Evolutionary conservation across 1,284 basidiomycete genomes (phyloP), one percentile per base, ranked within the genome.

Genomic region (Sanguinoderma infundibulare): DNA sequence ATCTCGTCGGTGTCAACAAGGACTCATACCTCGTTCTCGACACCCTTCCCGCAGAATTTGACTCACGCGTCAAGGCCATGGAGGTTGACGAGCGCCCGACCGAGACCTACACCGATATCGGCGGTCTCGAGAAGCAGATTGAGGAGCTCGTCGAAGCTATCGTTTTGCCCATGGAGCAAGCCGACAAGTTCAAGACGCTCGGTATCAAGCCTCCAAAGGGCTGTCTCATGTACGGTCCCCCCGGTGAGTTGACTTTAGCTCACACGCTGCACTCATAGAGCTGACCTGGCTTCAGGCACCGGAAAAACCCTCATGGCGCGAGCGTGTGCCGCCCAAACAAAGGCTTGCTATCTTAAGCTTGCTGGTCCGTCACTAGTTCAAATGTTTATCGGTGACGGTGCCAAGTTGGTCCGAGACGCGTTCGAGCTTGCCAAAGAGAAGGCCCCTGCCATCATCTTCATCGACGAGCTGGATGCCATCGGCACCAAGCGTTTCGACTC

Each of bases 1-100:
- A 98, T 78, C 85, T 99, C 59, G 98, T 99, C 70, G 97, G 97
- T 66, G 97, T 99, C 55, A 99, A 99, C 83, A 99, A 99, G 78
- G 97, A 99, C 76, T 98, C 95, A n/a, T 99, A 99, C 74, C 87
- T 99, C 64, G 87, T 99, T 47, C 86, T 99, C 32, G 97, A 99
- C 77, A 97, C 87, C 53, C 78, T 93, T 3, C 90, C 90, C 6
- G 79, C 86, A 62, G 91, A 93, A 71, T 93, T 89, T 75, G 91
- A 93, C 70, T 88, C 87, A 36, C 79, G 91, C 60, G 91, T 93
- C 55, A 92, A 92, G 75, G 91, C 91, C 2, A 99, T 99, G 96
- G 95, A 98, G 74, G 98, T 93, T 1, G 91, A 93, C 69, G 91
- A 92, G 77, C 78, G 86, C 63, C 90, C 91, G 22, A 92, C 90